A percentile compares a stretch with the other conserved stretches of the same genome.
phyloP scores from a whole-genome alignment of 495 filamentous ascomycete species.

The Daldinia childiae region DNA sequence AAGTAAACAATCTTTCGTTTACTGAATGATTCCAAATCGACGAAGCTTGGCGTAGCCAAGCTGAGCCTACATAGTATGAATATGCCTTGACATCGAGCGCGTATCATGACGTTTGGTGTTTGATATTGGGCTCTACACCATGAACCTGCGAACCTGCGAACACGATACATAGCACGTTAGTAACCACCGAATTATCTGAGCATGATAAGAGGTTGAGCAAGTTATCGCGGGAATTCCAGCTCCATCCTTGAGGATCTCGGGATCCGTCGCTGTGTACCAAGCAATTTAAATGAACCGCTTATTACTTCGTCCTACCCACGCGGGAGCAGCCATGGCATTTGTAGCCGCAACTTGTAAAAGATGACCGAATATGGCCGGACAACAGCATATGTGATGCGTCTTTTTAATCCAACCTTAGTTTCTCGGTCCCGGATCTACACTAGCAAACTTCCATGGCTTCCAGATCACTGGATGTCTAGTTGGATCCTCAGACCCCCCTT shows the following conservation, averaged over 20 bases:
- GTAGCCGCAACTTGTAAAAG: conserved; percentile 27
- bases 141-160: conserved; percentile 11
- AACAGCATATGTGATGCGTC: conserved; percentile 30
- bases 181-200: background rate
- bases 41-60: conserved; percentile 8
- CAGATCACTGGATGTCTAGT: conserved; percentile 17
- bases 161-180: background rate
- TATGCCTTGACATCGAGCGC: conserved; percentile 36
- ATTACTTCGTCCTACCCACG: conserved; percentile 40
- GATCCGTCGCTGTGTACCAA: conserved; percentile 37
- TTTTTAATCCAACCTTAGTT: conserved; percentile 28
- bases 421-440: conserved; percentile 38
- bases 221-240: conserved; percentile 21
- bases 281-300: conserved; percentile 42
- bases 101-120: conserved; percentile 36
- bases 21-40: conserved; percentile 5
- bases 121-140: conserved; percentile 18
- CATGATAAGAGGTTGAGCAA: conserved; percentile 5
- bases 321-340: conserved; percentile 24
- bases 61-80: background rate
- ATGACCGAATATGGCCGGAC: conserved; percentile 25
- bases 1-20: conserved; percentile 34
- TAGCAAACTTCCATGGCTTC: conserved; percentile 37
- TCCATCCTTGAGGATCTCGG: conserved; percentile 42
- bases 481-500: conserved; percentile 36